These are phyloP conservation scores for Lachnellula cervina DNA, from an alignment of 2,329 filamentous ascomycete species.

Conservation along the genomic window DNA sequence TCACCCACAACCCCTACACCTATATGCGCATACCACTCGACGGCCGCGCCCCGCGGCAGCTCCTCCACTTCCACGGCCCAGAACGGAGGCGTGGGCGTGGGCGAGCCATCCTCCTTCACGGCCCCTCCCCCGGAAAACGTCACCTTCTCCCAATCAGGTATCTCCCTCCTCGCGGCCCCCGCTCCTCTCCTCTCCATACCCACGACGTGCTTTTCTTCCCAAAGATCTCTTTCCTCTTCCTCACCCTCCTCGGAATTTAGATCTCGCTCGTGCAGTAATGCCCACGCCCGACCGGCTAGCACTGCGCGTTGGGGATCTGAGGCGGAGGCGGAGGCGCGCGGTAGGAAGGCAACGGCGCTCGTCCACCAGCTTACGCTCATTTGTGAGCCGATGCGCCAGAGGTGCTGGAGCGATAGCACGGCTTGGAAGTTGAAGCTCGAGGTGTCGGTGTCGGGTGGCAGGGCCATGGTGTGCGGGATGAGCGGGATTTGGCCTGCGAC, in stretches of 20 bases:
- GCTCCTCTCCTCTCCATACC: slow-evolving; percentile 33
- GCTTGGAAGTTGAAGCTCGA: slow-evolving; percentile 51
- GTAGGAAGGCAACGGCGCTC: slow-evolving; percentile 70
- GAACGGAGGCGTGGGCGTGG: slow-evolving; percentile 57
- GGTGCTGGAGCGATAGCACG: slow-evolving; percentile 76
- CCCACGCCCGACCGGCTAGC: slow-evolving; percentile 46
- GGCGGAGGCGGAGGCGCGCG: slow-evolving; percentile 29
- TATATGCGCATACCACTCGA: slow-evolving; percentile 78
- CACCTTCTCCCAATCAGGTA: slow-evolving; percentile 50
- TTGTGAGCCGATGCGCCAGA: slow-evolving; percentile 74
- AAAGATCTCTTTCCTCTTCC: slow-evolving; percentile 58
- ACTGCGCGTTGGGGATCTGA: slow-evolving; percentile 32
- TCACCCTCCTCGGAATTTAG: slow-evolving; percentile 40
- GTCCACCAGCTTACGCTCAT: slow-evolving; percentile 71
- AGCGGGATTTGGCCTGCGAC: slow-evolving; percentile 92
- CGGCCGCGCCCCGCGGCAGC: slow-evolving; percentile 65
- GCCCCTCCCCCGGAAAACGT: no score
- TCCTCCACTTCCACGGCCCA: slow-evolving; percentile 72
- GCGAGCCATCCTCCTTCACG: no score
- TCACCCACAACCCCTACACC: slow-evolving; percentile 52
- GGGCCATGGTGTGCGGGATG: slow-evolving; percentile 70
- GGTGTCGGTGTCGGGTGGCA: slow-evolving; percentile 36
- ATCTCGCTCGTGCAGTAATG: slow-evolving; percentile 18
- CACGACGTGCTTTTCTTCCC: slow-evolving; percentile 59
- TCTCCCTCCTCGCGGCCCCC: slow-evolving; percentile 23